phyloP scores from a whole-genome alignment of 176 grass and related monocot species.

The Alloteropsis semialata region DNA sequence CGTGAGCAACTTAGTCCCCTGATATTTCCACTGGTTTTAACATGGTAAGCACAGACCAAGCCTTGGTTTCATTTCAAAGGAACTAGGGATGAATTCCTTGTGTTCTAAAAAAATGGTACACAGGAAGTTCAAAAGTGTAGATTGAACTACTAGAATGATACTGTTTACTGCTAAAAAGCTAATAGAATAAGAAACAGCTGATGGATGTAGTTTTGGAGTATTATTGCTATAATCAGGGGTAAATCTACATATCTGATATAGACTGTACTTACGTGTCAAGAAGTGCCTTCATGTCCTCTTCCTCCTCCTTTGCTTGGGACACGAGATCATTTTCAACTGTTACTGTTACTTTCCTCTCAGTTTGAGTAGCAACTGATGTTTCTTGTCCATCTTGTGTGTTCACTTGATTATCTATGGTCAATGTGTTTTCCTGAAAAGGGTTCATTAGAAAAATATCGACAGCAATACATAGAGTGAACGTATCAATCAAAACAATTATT shows the following conservation, averaged over 20 bases:
- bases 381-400: slow-evolving; percentile 66
- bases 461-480: background rate
- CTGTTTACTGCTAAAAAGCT: slow-evolving; percentile 3
- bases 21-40: background rate
- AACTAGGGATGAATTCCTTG: background rate
- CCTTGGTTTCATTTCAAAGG: background rate
- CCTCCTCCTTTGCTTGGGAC: slow-evolving; percentile 88
- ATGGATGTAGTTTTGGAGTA: background rate
- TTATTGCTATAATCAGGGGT: background rate
- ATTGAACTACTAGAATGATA: slow-evolving; percentile 3
- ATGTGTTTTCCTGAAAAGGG: slow-evolving; percentile 80
- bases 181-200: slow-evolving; percentile 1
- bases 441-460: slow-evolving; percentile 26
- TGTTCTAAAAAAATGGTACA: background rate
- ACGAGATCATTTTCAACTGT: slow-evolving; percentile 96
- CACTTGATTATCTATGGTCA: slow-evolving; percentile 57
- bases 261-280: slow-evolving; percentile 68
- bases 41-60: background rate
- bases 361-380: slow-evolving; percentile 57
- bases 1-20: background rate
- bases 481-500: background rate
- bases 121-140: slow-evolving; percentile 10
- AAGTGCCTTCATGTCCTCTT: slow-evolving; percentile 99
- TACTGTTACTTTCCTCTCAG: slow-evolving; percentile 85
- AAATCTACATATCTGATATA: background rate